Base-by-base conservation (phyloP, 441 rosid genomes). In the Corymbia citriodora region DNA sequence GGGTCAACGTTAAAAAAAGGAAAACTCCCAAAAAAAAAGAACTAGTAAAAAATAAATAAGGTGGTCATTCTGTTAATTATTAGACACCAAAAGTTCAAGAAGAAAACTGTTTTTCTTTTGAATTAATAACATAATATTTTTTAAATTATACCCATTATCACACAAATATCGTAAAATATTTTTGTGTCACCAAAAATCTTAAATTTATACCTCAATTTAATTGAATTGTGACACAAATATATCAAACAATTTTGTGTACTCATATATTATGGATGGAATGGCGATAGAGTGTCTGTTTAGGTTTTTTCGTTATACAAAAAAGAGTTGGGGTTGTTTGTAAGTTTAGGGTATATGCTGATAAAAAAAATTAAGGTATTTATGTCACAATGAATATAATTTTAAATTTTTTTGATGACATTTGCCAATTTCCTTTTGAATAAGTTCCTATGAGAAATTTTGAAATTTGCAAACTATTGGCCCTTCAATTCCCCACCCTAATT, bases 251-350 rank as follows among this genome's bases (percentile, higher is more conserved):
- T 1, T 55, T 8, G 1, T 55, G 0, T 55, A 55, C 0, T 19
- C 8, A 55, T 55, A 55, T 9, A 55, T 2, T 3, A 55, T 55
- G 11, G 6, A 55, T 55, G 25, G 0, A 55, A 19, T 55, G 3
- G 53, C 3, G 11, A 50, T 50, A 50, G 53, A 50, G 13, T 50
- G 14, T 50, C 1, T 40, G 45, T 40, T 40, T 40, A 40, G 45
- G 6, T 40, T 40, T 40, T 40, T 40, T 40, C 45, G 6, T 40
- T 40, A 0, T 0, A 55, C 25, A 8, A 55, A 55, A 0, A 40
- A 5, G 45, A 55, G 10, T 3, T 7, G 0, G 10, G 59, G 59
- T 0, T 19, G 9, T 55, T 55, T 55, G 21, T 19, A 55, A 19
- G 0, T 55, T 55, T 55, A 8, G 19, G 59, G 21, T 0, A 14